Evolutionary conservation across 2,329 filamentous ascomycete genomes (phyloP).

Genomic region (Penicillium freii): DNA sequence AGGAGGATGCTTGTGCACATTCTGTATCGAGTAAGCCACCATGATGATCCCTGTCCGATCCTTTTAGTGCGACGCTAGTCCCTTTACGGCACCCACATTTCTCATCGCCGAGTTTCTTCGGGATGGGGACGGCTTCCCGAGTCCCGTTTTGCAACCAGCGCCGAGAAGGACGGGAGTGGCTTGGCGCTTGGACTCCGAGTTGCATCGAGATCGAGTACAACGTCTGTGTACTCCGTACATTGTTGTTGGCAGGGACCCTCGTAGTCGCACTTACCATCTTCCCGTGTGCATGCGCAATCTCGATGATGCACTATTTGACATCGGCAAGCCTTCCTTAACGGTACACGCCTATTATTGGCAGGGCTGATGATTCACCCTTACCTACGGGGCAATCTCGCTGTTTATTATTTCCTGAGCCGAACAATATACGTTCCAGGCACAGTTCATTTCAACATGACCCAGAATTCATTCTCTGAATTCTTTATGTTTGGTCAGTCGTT

Average conservation of each 20-base stretch:
- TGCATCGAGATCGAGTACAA: background rate
- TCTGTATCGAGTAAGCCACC: background rate
- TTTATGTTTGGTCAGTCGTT: background rate
- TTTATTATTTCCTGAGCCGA: background rate
- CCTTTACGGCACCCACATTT: background rate
- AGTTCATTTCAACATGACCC: background rate
- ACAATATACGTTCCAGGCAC: background rate
- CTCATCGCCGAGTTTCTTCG: slow-evolving; percentile 2
- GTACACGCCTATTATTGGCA: background rate
- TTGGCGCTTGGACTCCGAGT: slow-evolving; percentile 2
- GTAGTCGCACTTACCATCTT: background rate
- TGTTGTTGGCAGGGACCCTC: background rate
- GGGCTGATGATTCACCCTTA: background rate
- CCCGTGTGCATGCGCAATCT: slow-evolving; percentile 2
- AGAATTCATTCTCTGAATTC: background rate
- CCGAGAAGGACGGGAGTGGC: slow-evolving; percentile 4
- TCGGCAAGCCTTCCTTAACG: slow-evolving; percentile 3
- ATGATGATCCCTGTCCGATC: background rate
- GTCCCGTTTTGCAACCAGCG: background rate
- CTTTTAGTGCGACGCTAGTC: slow-evolving; percentile 1
- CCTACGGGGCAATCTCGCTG: background rate
- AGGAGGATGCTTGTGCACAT: slow-evolving; percentile 6
- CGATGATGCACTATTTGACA: background rate
- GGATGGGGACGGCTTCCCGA: slow-evolving; percentile 9
- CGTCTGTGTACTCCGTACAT: background rate